These are phyloP conservation scores for Solanum appendiculatum DNA, from an alignment of 257 asterid genomes.

Conservation along the genomic window DNA sequence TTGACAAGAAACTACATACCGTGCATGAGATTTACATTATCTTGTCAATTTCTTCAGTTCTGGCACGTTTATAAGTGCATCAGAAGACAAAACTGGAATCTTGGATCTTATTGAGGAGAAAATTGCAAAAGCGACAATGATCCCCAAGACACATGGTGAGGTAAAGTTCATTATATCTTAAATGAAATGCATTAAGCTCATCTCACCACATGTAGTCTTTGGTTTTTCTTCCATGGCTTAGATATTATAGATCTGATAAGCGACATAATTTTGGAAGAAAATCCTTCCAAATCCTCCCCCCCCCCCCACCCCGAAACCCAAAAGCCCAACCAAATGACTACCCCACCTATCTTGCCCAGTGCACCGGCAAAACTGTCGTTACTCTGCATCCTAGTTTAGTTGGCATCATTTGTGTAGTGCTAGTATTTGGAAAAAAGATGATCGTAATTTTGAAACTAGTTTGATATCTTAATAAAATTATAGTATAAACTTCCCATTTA, in stretches of 20 bases:
- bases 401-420: background rate
- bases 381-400: background rate
- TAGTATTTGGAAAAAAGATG: background rate
- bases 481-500: background rate
- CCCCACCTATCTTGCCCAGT: background rate
- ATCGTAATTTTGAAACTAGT: background rate
- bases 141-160: slow-evolving; percentile 80
- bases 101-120: slow-evolving; percentile 64
- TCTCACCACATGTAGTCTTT: background rate
- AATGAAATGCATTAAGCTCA: background rate
- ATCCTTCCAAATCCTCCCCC: background rate
- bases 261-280: background rate
- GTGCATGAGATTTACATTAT: background rate
- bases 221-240: background rate
- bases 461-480: background rate
- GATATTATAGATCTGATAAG: background rate
- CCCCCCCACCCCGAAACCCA: background rate
- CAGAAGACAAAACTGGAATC: slow-evolving; percentile 74
- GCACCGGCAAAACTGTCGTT: background rate
- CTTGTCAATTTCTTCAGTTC: slow-evolving; percentile 36
- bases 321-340: background rate
- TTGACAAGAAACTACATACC: background rate
- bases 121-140: slow-evolving; percentile 72
- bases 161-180: slow-evolving; percentile 17
- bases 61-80: slow-evolving; percentile 73